Conservation (phyloP, 1,284 basidiomycete genomes). For the Hortiboletus rubellus region DNA sequence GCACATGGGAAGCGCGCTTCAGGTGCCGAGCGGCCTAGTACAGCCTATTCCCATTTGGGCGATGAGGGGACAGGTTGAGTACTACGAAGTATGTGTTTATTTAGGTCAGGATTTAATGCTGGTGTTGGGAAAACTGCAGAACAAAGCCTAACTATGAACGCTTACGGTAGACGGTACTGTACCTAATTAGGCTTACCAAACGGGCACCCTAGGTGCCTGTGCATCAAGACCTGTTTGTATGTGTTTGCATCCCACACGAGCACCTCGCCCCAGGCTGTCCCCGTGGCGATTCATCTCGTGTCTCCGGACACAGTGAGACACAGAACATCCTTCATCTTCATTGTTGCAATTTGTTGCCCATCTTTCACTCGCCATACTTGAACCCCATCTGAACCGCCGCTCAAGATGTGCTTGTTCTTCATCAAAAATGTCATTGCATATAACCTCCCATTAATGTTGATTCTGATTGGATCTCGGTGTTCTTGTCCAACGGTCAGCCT, state of each 20-base stretch:
- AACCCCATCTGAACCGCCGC: neutral
- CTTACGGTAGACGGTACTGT: too few species aligned
- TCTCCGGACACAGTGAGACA: neutral
- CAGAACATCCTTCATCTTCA: neutral
- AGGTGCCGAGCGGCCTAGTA: too few species aligned
- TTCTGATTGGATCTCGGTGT: neutral
- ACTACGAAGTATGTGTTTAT: too few species aligned
- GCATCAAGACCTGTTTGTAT: neutral
- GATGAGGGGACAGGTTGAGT: too few species aligned
- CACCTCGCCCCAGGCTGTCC: neutral
- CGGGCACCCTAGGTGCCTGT: too few species aligned
- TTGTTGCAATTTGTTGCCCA: neutral
- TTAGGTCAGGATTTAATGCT: too few species aligned
- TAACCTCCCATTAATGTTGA: too few species aligned
- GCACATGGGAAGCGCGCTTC: too few species aligned
- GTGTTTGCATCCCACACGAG: neutral
- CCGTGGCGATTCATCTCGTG: neutral
- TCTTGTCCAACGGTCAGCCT: neutral
- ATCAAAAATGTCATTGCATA: neutral
- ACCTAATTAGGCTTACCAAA: too few species aligned
- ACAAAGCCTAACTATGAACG: too few species aligned
- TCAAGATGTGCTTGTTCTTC: neutral
- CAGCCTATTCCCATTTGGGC: too few species aligned
- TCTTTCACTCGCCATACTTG: neutral
- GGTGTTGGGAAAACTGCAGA: too few species aligned